These are phyloP conservation scores for Acanthamoeba castellanii DNA, from an alignment of 208 protist species.

Conservation along the genomic window DNA sequence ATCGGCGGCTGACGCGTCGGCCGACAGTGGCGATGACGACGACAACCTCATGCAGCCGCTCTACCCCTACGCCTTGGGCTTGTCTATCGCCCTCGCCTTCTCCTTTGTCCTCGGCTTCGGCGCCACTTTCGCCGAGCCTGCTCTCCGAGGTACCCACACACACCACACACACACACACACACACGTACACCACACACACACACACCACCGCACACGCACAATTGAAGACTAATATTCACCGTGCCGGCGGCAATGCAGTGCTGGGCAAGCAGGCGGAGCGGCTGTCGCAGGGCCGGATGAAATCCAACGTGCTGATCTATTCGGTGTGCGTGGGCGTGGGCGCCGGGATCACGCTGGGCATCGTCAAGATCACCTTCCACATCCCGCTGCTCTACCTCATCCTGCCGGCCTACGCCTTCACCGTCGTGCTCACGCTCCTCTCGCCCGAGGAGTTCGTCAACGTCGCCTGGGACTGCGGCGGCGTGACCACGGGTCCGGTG, in stretches of 20 bases:
- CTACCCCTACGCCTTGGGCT: background rate
- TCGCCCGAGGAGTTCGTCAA: conserved; percentile 6
- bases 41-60: background rate
- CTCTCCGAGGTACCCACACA: background rate
- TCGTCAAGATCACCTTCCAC: conserved; percentile 40
- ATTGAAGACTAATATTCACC: background rate
- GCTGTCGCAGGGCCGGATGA: background rate
- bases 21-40: background rate
- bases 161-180: too few relatives aligned
- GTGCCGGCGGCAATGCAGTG: background rate
- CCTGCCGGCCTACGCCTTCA: conserved; percentile 16
- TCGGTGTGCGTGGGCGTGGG: conserved; percentile 22
- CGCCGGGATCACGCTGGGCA: conserved; percentile 6
- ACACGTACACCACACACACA: too few relatives aligned
- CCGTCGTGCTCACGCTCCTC: background rate
- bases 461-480: conserved; percentile 19
- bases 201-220: too few relatives aligned
- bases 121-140: background rate
- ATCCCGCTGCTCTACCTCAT: conserved; percentile 27
- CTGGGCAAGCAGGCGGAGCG: conserved; percentile 36
- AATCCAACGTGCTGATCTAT: background rate
- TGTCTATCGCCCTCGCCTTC: background rate
- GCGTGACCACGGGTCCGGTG: conserved; percentile 3
- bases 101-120: conserved; percentile 21
- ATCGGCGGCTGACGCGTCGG: background rate